These are phyloP conservation scores for Leishmania tarentolae DNA, from an alignment of 208 protist genomes.

Conservation along the genomic window DNA sequence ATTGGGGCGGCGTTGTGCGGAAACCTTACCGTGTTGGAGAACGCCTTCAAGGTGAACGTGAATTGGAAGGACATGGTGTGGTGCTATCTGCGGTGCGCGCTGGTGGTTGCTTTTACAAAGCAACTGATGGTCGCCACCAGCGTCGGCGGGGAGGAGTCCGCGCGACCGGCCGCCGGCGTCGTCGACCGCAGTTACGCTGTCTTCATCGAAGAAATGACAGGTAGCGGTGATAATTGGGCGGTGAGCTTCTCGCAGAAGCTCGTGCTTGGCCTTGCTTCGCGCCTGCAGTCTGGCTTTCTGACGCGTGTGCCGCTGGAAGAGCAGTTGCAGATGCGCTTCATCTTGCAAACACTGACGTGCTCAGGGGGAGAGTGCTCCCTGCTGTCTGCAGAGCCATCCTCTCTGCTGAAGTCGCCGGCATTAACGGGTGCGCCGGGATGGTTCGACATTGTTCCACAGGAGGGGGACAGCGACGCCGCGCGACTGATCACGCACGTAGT, in stretches of 20 bases:
- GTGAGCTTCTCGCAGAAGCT: constrained; percentile 40
- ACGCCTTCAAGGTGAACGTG: constrained; percentile 52
- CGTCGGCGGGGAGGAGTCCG: constrained; percentile 17
- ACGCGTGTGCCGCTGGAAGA: constrained; percentile 47
- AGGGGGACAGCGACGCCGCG: constrained; percentile 40
- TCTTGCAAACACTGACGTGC: constrained; percentile 65
- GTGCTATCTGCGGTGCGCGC: constrained; percentile 72
- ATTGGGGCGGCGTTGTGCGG: constrained; percentile 79
- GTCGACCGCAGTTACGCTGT: constrained; percentile 33
- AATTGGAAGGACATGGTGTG: constrained; percentile 73
- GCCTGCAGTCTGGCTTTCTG: constrained; percentile 49
- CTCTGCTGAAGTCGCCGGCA: background rate
- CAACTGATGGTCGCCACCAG: constrained; percentile 47
- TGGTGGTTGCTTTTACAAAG: constrained; percentile 78
- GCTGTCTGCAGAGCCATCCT: background rate
- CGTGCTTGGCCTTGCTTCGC: constrained; percentile 38
- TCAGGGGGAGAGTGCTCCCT: constrained; percentile 15
- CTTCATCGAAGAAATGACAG: constrained; percentile 38
- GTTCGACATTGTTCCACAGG: constrained; percentile 47
- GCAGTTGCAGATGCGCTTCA: constrained; percentile 79
- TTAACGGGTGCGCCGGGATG: constrained; percentile 25
- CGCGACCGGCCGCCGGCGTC: background rate
- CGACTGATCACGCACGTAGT: constrained; percentile 67
- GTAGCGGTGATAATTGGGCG: constrained; percentile 61
- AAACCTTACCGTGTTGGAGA: constrained; percentile 64